These are phyloP conservation scores for Vanilla planifolia DNA, from an alignment of 106 monocot species.

Conservation along the genomic window DNA sequence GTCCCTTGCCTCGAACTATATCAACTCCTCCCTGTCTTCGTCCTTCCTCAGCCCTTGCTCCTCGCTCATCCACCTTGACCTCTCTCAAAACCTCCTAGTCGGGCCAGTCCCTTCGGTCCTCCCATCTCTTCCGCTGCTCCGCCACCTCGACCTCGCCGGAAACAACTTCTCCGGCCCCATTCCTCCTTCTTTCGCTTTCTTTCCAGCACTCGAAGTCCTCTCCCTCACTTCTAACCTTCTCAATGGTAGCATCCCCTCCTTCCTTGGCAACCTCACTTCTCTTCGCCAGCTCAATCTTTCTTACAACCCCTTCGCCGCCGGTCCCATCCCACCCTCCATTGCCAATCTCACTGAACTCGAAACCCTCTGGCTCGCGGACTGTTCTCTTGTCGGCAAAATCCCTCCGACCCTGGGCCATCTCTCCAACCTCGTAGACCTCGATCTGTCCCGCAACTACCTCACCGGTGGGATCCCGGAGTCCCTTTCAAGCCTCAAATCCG, in stretches of 20 bases:
- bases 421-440: slow-evolving; percentile 17
- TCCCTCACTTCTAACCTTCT: slow-evolving; percentile 41
- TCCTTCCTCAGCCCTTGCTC: slow-evolving; percentile 21
- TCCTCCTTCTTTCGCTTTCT: slow-evolving; percentile 28
- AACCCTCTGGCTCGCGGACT: slow-evolving; percentile 24
- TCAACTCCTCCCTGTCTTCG: slow-evolving; percentile 44
- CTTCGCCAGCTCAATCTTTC: slow-evolving; percentile 53
- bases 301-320: slow-evolving; percentile 36
- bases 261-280: slow-evolving; percentile 24
- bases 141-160: slow-evolving; percentile 25
- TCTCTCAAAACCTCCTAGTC: slow-evolving; percentile 45
- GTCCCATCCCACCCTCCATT: slow-evolving; percentile 27
- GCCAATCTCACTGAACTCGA: slow-evolving; percentile 25
- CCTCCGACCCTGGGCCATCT: slow-evolving; percentile 35
- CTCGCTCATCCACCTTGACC: slow-evolving; percentile 42
- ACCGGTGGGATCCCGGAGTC: slow-evolving; percentile 20
- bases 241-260: slow-evolving; percentile 15
- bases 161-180: slow-evolving; percentile 63
- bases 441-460: slow-evolving; percentile 32
- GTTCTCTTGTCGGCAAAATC: slow-evolving; percentile 30
- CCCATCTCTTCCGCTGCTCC: slow-evolving; percentile 28
- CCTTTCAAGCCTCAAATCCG: slow-evolving; percentile 3
- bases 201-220: slow-evolving; percentile 32
- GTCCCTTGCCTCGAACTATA: slow-evolving; percentile 45
- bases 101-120: slow-evolving; percentile 35